Evolutionary conservation across 208 protist genomes (phyloP).

Genomic region (Crithidia mellificae): DNA sequence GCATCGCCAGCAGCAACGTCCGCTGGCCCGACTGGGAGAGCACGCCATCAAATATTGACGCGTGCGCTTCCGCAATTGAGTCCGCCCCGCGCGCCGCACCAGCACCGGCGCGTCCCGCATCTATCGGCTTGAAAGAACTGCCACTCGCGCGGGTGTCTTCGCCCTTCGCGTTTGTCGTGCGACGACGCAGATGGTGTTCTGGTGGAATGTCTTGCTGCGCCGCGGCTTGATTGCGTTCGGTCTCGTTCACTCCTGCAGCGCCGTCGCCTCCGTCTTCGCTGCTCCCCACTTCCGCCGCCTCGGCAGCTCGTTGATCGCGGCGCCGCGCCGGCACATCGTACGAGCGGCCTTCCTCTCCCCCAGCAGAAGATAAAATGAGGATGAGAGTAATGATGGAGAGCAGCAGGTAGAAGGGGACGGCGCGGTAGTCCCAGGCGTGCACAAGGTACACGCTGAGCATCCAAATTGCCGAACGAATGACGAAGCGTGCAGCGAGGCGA

Average conservation of each 20-base stretch:
- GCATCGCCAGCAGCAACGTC: slow-evolving; percentile 32
- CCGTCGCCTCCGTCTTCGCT: too few species aligned
- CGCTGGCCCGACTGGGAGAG: slow-evolving; percentile 19
- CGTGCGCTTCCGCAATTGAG: neutral
- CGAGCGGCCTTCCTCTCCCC: neutral
- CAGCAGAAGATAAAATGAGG: neutral
- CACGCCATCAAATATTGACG: neutral
- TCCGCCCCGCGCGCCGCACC: too few species aligned
- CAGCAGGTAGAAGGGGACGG: slow-evolving; percentile 41
- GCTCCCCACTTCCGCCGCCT: neutral
- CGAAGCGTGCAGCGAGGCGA: slow-evolving; percentile 4
- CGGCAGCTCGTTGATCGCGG: neutral
- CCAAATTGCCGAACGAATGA: slow-evolving; percentile 42
- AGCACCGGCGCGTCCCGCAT: too few species aligned
- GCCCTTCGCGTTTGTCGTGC: too few species aligned
- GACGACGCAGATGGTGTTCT: too few species aligned
- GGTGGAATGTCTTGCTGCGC: too few species aligned
- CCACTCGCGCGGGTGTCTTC: too few species aligned
- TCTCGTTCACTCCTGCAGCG: too few species aligned
- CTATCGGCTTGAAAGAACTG: too few species aligned
- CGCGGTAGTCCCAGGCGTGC: slow-evolving; percentile 13
- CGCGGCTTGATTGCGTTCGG: too few species aligned
- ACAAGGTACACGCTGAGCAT: slow-evolving; percentile 39
- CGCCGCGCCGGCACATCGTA: neutral
- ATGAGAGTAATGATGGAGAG: slow-evolving; percentile 23